Percentiles rank a stretch among this genome's conserved stretches.
Conservation (phyloP, 1,284 basidiomycete genomes). For the Anthracocystis panici-leucophaei region DNA sequence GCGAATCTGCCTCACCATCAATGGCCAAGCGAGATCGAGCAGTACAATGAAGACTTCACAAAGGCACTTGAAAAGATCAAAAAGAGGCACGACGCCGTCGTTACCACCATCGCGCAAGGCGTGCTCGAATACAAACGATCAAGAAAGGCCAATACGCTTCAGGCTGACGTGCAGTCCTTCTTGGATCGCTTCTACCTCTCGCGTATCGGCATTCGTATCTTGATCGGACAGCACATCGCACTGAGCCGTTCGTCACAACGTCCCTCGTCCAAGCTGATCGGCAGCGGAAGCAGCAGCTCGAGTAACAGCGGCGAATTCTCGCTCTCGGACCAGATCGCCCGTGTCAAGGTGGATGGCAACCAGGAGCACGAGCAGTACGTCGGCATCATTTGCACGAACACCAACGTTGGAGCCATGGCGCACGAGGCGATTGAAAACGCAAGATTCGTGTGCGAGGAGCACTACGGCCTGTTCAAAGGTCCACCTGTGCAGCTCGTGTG, state of each 20-base stretch:
- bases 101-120: constrained; percentile 90
- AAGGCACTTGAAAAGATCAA: constrained; percentile 90
- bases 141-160: constrained; percentile 73
- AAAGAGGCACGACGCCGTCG: constrained; percentile 93
- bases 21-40: constrained; percentile 92
- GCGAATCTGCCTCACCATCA: constrained; percentile 76
- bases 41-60: constrained; percentile 94
- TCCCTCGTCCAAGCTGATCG: constrained; percentile 38
- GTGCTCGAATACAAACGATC: constrained; percentile 76
- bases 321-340: constrained; percentile 40
- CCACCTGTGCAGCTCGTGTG: constrained; percentile 98
- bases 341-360: constrained; percentile 44
- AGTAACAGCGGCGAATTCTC: constrained; percentile 32
- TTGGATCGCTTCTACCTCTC: constrained; percentile 97
- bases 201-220: constrained; percentile 78
- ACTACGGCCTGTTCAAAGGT: constrained; percentile 87
- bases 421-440: constrained; percentile 99
- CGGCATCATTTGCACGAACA: constrained; percentile 96
- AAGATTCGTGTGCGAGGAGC: constrained; percentile 96
- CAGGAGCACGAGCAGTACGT: constrained; percentile 79
- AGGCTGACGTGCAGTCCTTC: constrained; percentile 92
- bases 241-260: constrained; percentile 58
- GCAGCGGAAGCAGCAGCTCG: constrained; percentile 25
- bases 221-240: constrained; percentile 69
- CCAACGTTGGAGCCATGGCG: constrained; percentile 71